These are phyloP conservation scores for Aspergillus steynii DNA, from an alignment of 495 filamentous ascomycete species.

Conservation along the genomic window DNA sequence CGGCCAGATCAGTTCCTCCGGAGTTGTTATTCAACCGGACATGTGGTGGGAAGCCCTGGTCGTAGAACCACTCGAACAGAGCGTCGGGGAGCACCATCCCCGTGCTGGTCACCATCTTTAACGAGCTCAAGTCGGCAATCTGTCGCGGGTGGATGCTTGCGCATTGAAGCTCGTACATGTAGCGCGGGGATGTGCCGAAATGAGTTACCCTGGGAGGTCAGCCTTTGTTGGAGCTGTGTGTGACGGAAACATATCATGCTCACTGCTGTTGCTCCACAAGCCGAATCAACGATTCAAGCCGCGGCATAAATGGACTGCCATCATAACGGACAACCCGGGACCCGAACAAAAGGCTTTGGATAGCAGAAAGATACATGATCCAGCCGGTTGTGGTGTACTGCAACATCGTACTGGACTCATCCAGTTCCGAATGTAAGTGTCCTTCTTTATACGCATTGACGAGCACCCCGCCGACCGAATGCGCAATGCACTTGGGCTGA, in stretches of 20 bases:
- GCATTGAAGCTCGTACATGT: constrained; percentile 68
- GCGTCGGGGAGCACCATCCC: constrained; percentile 77
- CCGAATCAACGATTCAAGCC: constrained; percentile 56
- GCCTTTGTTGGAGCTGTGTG: too few species aligned
- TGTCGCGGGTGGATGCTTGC: constrained; percentile 57
- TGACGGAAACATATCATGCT: constrained; percentile 19
- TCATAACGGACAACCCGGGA: constrained; percentile 68
- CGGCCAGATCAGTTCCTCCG: constrained; percentile 77
- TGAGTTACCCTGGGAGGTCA: constrained; percentile 41
- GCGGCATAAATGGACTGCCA: constrained; percentile 72
- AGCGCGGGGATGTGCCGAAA: constrained; percentile 72
- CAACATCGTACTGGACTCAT: constrained; percentile 45
- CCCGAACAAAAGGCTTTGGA: constrained; percentile 56
- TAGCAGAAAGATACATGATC: constrained; percentile 76
- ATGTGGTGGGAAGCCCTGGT: constrained; percentile 65
- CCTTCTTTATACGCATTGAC: constrained; percentile 62
- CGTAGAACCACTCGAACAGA: constrained; percentile 82
- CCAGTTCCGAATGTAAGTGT: constrained; percentile 56
- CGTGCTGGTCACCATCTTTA: constrained; percentile 64
- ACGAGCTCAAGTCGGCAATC: constrained; percentile 57
- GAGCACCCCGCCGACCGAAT: constrained; percentile 63
- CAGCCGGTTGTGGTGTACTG: constrained; percentile 73
- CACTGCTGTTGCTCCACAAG: constrained; percentile 60
- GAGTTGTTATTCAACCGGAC: constrained; percentile 72
- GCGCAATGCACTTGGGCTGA: constrained; percentile 74